These are phyloP conservation scores for Platismatia glauca DNA, from an alignment of 495 filamentous ascomycete species.

Conservation along the genomic window DNA sequence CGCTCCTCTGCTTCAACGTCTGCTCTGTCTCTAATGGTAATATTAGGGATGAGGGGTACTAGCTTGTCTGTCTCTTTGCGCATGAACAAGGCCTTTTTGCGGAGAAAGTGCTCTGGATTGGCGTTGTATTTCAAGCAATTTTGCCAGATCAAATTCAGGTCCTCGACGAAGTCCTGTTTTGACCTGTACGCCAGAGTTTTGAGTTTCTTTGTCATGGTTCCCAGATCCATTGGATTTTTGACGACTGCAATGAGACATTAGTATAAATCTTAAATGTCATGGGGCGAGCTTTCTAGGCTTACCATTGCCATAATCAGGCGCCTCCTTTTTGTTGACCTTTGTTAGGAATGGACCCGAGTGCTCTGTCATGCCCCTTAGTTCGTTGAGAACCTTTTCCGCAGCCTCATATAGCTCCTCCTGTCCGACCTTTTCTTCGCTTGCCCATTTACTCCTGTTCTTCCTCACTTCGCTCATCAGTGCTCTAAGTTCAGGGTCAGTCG, in stretches of 20 bases:
- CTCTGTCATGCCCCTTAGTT: slow-evolving; percentile 93
- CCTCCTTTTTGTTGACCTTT: slow-evolving; percentile 90
- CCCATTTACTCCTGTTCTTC: slow-evolving; percentile 98
- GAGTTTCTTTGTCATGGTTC: slow-evolving; percentile 96
- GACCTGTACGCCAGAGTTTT: slow-evolving; percentile 81
- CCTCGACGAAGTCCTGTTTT: slow-evolving; percentile 88
- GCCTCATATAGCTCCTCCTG: slow-evolving; percentile 98
- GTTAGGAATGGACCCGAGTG: slow-evolving; percentile 90
- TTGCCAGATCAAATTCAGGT: slow-evolving; percentile 89
- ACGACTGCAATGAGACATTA: slow-evolving; percentile 52
- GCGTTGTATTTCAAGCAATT: slow-evolving; percentile 96
- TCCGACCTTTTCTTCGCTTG: slow-evolving; percentile 89
- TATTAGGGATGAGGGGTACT: slow-evolving; percentile 88
- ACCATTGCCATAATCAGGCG: slow-evolving; percentile 89
- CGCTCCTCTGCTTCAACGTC: slow-evolving; percentile 96
- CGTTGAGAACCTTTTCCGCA: slow-evolving; percentile 87
- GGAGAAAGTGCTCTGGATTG: slow-evolving; percentile 73
- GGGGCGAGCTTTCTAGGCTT: slow-evolving; percentile 28
- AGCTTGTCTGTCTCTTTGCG: slow-evolving; percentile 92
- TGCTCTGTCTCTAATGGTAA: slow-evolving; percentile 77
- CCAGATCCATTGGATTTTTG: slow-evolving; percentile 96
- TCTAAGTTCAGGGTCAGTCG: slow-evolving; percentile 86
- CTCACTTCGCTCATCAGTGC: slow-evolving; percentile 91
- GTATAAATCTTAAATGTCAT: neutral
- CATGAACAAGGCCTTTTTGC: slow-evolving; percentile 94